Base-by-base conservation (phyloP, 2,329 filamentous ascomycete genomes). In the Diaporthe humulicola region DNA sequence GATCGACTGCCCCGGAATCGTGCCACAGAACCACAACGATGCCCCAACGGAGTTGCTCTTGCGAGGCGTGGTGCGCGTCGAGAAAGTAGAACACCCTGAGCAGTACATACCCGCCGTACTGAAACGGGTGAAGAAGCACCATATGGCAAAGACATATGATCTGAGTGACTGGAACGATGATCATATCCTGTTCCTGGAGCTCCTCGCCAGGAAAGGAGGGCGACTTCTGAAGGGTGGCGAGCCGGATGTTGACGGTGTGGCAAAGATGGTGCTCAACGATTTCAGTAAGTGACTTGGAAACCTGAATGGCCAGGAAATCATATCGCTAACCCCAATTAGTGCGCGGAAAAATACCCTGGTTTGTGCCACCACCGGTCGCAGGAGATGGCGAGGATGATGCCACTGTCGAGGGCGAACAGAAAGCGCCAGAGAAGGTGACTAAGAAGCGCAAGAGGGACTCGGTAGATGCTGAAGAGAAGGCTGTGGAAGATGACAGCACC, bases 221-320 rank as follows among this genome's bases (percentile, higher is more conserved):
- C 90, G 96, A 79, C 86, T 99, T 28, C 87, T 98, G 22, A 95
- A 95, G 82, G 96, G 95, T 74, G 97, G 96, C n/a, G 97, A 98
- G 83, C 94, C 96, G 5, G 97, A 99, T 83, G 86, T 98, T 73
- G 96, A 98, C 80, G 95, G 96, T 79, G 95, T 98, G 64, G 97
- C 97, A 1, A 98, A 98, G 85, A 98, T 98, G 92, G 94, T 99
- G 0, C 86, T 99, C 75, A 98, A 98, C 80, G 97, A 99, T 81
- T 99, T 98, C 82, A 91, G 64, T 67, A 52, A 67, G 64, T 52
- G 45, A 19, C 6, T 12, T 12, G 17, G 12, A 17, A 50, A 38
- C 12, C 7, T 15, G 12, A 9, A 28, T 12, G 0, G n/a, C 9
- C 10, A 52, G 22, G 30, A 25, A 9, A 38, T n/a, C 15, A n/a